These are phyloP conservation scores for Saccharomycopsis oosterbeekiorum DNA, from an alignment of 805 yeast species.

Conservation along the genomic window DNA sequence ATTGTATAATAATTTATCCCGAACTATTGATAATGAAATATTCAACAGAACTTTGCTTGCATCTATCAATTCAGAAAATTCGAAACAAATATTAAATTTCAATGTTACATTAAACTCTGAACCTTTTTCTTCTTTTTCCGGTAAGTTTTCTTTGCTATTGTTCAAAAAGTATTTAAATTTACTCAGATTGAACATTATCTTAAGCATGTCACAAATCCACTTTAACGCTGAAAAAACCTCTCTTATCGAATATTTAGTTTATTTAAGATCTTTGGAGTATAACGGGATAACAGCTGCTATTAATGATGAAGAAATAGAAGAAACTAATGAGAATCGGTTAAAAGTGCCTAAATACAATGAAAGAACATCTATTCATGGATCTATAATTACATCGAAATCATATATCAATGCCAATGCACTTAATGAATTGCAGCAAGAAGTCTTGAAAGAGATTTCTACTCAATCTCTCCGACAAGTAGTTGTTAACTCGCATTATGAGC, in stretches of 20 bases:
- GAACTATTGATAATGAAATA: conserved; percentile 2
- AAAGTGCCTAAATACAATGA: not conserved
- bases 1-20: conserved; percentile 1
- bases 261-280: conserved; percentile 8
- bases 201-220: conserved; percentile 5
- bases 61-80: conserved; percentile 5
- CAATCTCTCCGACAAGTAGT: conserved; percentile 21
- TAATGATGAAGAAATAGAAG: not conserved
- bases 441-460: conserved; percentile 5
- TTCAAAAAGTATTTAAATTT: conserved; percentile 14
- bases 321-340: not conserved
- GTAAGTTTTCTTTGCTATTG: conserved; percentile 16
- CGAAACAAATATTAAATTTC: not conserved
- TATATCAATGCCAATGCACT: conserved; percentile 1
- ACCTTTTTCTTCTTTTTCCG: not conserved
- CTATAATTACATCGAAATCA: not conserved
- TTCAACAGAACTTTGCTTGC: conserved; percentile 8
- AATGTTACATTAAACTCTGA: conserved; percentile 3
- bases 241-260: conserved; percentile 14
- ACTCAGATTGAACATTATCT: conserved; percentile 10
- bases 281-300: not conserved
- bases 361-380: not conserved
- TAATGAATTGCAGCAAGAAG: not conserved
- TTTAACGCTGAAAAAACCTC: conserved; percentile 3
- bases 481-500: conserved; percentile 45